phyloP scores from a whole-genome alignment of 768 basidiomycete species.

The Amanita subjunquillea region DNA sequence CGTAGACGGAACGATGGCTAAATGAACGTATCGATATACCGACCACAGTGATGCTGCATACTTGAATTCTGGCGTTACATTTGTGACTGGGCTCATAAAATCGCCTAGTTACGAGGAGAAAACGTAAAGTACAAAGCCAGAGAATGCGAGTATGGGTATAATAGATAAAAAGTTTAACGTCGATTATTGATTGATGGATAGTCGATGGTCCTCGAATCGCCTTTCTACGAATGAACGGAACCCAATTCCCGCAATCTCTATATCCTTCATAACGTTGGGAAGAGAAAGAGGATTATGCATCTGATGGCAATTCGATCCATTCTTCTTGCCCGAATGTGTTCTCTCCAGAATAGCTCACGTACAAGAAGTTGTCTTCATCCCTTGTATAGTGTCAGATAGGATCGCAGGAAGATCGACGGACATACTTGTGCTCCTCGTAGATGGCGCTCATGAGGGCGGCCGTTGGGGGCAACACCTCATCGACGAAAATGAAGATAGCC shows the following conservation, averaged over 20 bases:
- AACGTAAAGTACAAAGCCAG: conserved; percentile 7
- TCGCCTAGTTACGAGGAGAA: neutral
- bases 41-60: conserved; percentile 15
- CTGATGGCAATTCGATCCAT: conserved; percentile 36
- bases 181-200: neutral
- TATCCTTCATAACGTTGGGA: neutral
- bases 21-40: conserved; percentile 35
- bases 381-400: conserved; percentile 32
- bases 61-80: neutral
- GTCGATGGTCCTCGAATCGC: conserved; percentile 3
- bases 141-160: conserved; percentile 7
- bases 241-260: conserved; percentile 6
- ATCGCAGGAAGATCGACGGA: conserved; percentile 10
- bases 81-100: neutral
- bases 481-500: conserved; percentile 99
- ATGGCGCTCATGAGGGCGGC: conserved; percentile 98
- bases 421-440: conserved; percentile 99
- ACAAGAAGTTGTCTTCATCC: conserved; percentile 98
- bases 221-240: conserved; percentile 3
- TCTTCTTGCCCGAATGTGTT: conserved; percentile 76
- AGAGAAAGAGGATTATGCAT: conserved; percentile 13
- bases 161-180: conserved; percentile 3
- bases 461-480: conserved; percentile 96
- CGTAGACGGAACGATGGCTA: conserved; percentile 28
- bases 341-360: conserved; percentile 98